Base-by-base conservation (phyloP, 495 filamentous ascomycete species). In the Aspergillus heteromorphus region DNA sequence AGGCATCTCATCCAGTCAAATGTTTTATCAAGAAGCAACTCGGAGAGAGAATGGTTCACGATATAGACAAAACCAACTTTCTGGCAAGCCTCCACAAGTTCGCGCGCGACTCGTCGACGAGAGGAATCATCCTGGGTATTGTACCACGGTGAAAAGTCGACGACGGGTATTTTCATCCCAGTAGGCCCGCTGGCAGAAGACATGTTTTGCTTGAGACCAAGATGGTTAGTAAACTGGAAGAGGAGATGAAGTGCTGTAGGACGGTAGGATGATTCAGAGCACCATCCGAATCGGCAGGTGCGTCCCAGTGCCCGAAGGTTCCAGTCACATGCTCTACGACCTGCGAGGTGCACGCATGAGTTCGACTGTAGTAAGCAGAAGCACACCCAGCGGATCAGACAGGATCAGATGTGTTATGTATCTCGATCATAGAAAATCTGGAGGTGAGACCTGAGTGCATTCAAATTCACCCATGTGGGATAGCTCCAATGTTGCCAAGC, bases 31-130 rank as follows among this genome's bases (percentile, higher is more conserved):
- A 85, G 59, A 9, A 74, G 49, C 6, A 67, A 45, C 3, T 69
- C 71, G 16, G 73, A 58, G 4, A 84, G 58, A 5, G 76, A 73
- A 57, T 84, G 80, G 56, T 83, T 81, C 60, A 76, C 57, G 48
- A 85, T 79, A 41, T 80, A 83, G 4, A 79, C 76, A 58, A 86
- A 83, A 18, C 82, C 82, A n/a, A 83, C 76, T 25, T 70, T 73
- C 41, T 74, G 76, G 56, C 77, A 84, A 34, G 81, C 81, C 19
- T 73, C 61, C 18, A 76, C 74, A 13, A 84, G 68, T 21, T 79
- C 68, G 48, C 71, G 64, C 0, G 79, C 79, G 4, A 79, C 66
- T 19, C 54, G 67, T 59, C 61, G 68, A 48, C 70, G 75, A 51
- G 69, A 58, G 2, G 65, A 40, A n/a, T 48, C 45, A 21, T 68